Conservation (phyloP, 106 monocot species). For the Vanilla planifolia region DNA sequence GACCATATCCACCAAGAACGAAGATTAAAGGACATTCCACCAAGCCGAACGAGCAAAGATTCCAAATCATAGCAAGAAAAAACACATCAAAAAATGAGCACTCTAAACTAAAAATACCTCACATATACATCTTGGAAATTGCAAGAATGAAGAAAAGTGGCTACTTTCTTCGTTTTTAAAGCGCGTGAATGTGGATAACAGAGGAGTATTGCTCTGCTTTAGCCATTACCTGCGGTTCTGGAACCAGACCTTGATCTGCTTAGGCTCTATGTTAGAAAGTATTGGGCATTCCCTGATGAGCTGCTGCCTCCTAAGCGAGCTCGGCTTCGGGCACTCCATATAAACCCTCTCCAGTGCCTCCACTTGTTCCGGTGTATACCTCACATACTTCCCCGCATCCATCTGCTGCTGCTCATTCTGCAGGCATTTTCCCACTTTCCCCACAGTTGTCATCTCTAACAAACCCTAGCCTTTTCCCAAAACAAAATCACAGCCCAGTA, state of each 20-base stretch:
- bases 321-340: constrained; percentile 88
- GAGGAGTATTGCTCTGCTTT: no score
- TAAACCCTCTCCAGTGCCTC: constrained; percentile 90
- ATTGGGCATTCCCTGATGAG: constrained; percentile 77
- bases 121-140: no score
- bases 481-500: neutral
- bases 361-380: constrained; percentile 93
- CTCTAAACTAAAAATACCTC: no score
- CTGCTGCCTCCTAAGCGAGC: constrained; percentile 75
- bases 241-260: constrained; percentile 97
- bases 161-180: no score
- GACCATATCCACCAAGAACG: neutral
- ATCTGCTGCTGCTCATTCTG: constrained; percentile 43
- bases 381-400: constrained; percentile 76
- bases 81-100: no score
- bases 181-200: no score
- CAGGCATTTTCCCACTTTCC: constrained; percentile 25
- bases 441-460: constrained; percentile 27
- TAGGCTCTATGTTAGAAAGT: constrained; percentile 75
- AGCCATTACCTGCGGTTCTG: constrained; percentile 71
- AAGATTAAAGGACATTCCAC: neutral
- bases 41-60: neutral
- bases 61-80: neutral
- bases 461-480: neutral
- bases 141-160: no score